Base-by-base conservation (phyloP, 2,329 filamentous ascomycete genomes). In the Aschersonia sp. region DNA sequence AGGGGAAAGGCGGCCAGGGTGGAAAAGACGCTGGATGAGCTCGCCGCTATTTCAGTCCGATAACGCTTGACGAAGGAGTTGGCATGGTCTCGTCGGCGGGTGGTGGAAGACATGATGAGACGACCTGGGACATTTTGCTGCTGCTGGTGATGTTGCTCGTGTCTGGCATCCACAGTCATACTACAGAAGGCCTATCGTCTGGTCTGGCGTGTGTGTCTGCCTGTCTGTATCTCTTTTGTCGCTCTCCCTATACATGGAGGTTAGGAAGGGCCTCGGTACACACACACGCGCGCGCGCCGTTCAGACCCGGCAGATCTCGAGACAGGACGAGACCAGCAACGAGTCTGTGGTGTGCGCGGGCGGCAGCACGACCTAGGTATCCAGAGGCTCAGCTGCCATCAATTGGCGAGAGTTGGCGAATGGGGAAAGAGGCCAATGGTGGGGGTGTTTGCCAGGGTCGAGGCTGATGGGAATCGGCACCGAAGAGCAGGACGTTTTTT, bases 1-100 rank as follows among this genome's bases (percentile, higher is more conserved):
- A 94, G 77, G 29, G 87, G 87, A 60, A 90, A 94, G n/a, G 86
- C 83, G 54, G 76, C 73, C 59, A 87, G 75, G 42, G 86, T 92
- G 39, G 84, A 87, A 49, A 90, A 72, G 54, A 89, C 73, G 63
- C 83, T 89, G 60, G 83, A 85, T 40, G 79, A 72, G 64, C 81
- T 85, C 43, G 87, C 86, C 51, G 85, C 79, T 54, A 92, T 79
- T 66, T 90, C 84, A 45, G 83, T 89, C 54, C 85, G 78, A 65
- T 92, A 90, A 55, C 75, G 76, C 68, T 87, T 88, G 58, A 83
- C 71, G 69, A 82, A 58, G 30, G 56, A 56, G 49, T 61, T 54
- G 51, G 83, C 56, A 46, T 52, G 53, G 39, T 56, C 51, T 53
- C 52, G 51, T 54, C 51, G 51, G 48, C 52, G 49, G 41, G 51